Percentiles rank a stretch among this genome's conserved stretches.
phyloP scores from a whole-genome alignment of 1,284 basidiomycete genomes.

The Austroboletus rostrupii region DNA sequence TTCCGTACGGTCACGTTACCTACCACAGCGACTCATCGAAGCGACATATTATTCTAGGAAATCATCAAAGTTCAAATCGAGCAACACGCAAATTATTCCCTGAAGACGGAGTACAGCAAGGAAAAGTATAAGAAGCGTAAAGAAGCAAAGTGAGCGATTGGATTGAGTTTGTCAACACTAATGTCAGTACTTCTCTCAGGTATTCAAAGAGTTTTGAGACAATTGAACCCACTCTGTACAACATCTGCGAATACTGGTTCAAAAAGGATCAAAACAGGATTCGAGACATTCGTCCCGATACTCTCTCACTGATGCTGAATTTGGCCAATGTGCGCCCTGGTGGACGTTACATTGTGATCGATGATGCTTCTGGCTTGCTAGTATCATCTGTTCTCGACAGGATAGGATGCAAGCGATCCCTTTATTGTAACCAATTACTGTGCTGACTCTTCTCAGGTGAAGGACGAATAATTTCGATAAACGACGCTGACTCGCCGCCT shows the following conservation, averaged over 20 bases:
- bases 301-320: constrained; percentile 84
- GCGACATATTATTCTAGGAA: constrained; percentile 51
- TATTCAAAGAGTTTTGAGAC: constrained; percentile 89
- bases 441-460: constrained; percentile 45
- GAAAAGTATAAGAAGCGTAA: constrained; percentile 95
- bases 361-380: constrained; percentile 89
- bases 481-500: constrained; percentile 90
- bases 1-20: constrained; percentile 45
- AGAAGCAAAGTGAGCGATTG: constrained; percentile 77
- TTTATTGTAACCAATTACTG: not conserved
- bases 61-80: constrained; percentile 93
- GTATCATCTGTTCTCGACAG: constrained; percentile 84
- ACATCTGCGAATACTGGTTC: constrained; percentile 90
- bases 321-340: constrained; percentile 83
- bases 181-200: constrained; percentile 38
- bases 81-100: constrained; percentile 81
- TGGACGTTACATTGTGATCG: constrained; percentile 84
- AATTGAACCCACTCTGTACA: constrained; percentile 83
- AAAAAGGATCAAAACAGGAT: constrained; percentile 77
- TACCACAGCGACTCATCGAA: constrained; percentile 2
- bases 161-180: not conserved
- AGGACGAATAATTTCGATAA: constrained; percentile 82
- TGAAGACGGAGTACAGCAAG: constrained; percentile 96
- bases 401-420: constrained; percentile 64
- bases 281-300: constrained; percentile 83